Conservation (phyloP, 176 grass and related monocot genomes). For the Rhynchospora breviuscula region DNA sequence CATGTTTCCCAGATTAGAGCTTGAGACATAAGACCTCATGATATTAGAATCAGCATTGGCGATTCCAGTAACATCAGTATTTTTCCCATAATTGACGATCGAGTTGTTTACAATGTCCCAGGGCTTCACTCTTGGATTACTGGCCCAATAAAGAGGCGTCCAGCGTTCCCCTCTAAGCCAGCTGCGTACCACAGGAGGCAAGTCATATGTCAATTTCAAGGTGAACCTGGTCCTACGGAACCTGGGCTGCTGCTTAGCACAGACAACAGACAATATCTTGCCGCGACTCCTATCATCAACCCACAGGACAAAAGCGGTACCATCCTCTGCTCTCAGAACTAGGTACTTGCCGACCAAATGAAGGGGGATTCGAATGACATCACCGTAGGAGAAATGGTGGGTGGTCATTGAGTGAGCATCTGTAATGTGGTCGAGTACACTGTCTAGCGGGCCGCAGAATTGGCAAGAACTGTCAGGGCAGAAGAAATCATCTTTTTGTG, state of each 20-base stretch:
- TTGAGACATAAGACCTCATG: background rate
- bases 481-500: background rate
- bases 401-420: background rate
- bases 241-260: background rate
- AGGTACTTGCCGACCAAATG: background rate
- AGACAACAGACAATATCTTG: background rate
- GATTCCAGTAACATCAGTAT: background rate
- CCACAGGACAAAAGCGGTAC: background rate
- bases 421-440: background rate
- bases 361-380: background rate
- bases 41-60: background rate
- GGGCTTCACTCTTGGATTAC: background rate
- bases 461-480: background rate
- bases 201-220: background rate
- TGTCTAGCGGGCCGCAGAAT: background rate
- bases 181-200: background rate
- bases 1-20: background rate
- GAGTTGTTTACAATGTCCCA: background rate
- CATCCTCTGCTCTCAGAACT: background rate
- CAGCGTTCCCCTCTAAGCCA: background rate
- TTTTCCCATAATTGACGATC: background rate
- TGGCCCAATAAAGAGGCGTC: background rate
- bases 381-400: background rate
- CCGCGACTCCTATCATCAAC: background rate
- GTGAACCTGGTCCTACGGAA: background rate